These are phyloP conservation scores for Dioscorea alata DNA, from an alignment of 106 monocot genomes.

Conservation along the genomic window DNA sequence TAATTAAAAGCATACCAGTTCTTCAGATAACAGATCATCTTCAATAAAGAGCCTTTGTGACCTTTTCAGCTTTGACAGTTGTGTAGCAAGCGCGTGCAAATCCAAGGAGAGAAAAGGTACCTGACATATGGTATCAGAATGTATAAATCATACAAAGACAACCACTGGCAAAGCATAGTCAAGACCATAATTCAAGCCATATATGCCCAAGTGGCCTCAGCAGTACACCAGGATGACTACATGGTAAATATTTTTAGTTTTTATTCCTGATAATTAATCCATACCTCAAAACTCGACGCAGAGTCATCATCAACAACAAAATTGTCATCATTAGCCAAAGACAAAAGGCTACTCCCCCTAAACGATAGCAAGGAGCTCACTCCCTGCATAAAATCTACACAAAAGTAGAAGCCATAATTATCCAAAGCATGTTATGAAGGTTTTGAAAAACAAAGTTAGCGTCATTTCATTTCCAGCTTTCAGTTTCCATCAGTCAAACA, in stretches of 20 bases:
- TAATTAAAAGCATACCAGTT: constrained; percentile 33
- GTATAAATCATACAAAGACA: too few species aligned
- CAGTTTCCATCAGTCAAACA: too few species aligned
- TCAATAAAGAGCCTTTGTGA: constrained; percentile 86
- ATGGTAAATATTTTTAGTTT: too few species aligned
- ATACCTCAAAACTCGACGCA: constrained; percentile 57
- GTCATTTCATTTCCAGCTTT: too few species aligned
- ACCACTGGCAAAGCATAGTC: too few species aligned
- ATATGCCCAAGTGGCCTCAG: too few species aligned
- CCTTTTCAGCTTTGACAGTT: constrained; percentile 62
- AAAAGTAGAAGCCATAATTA: constrained; percentile 4
- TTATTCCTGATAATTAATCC: not conserved
- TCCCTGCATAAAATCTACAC: constrained; percentile 52
- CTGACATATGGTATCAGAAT: constrained; percentile 16
- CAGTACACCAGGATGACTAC: too few species aligned
- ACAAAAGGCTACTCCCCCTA: constrained; percentile 50
- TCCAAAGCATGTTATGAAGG: too few species aligned
- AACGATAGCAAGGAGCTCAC: constrained; percentile 38
- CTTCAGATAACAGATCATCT: constrained; percentile 53
- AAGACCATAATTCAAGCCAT: too few species aligned
- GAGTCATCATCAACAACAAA: constrained; percentile 65
- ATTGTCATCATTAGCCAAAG: constrained; percentile 56
- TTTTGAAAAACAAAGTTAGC: too few species aligned
- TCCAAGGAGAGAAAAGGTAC: constrained; percentile 81
- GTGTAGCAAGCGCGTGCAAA: constrained; percentile 60